These are phyloP conservation scores for Linnemannia zychae DNA, from an alignment of 192 early-diverging fungal genomes.

Conservation along the genomic window DNA sequence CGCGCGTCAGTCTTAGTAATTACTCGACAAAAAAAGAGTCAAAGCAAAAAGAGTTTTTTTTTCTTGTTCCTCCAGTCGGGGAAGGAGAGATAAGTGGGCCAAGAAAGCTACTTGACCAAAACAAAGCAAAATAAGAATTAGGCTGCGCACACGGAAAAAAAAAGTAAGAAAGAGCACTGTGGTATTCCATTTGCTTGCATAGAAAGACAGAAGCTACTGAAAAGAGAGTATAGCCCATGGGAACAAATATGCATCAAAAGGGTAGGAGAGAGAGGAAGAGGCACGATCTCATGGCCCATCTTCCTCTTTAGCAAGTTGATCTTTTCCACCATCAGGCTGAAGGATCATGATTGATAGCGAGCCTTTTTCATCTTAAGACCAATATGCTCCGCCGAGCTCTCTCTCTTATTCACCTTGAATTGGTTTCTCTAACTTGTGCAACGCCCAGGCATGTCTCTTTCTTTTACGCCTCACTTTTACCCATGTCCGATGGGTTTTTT, in stretches of 20 bases:
- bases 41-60: background rate
- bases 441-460: background rate
- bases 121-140: slow-evolving; percentile 3
- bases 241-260: background rate
- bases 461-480: background rate
- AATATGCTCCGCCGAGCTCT: background rate
- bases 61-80: background rate
- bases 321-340: too few species aligned
- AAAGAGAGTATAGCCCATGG: background rate
- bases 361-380: background rate
- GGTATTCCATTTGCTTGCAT: too few species aligned
- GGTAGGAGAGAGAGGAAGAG: background rate
- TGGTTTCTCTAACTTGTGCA: background rate
- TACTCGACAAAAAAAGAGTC: background rate
- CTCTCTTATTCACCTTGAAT: background rate
- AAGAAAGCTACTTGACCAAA: background rate
- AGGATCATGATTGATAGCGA: background rate
- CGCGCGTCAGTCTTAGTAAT: background rate
- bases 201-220: too few species aligned
- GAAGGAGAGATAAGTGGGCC: background rate
- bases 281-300: background rate
- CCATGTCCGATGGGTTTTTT: background rate
- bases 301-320: too few species aligned
- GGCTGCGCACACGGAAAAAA: background rate
- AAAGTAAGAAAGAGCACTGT: too few species aligned